phyloP scores from a whole-genome alignment of 495 filamentous ascomycete species.

The Daldinia bambusicola region DNA sequence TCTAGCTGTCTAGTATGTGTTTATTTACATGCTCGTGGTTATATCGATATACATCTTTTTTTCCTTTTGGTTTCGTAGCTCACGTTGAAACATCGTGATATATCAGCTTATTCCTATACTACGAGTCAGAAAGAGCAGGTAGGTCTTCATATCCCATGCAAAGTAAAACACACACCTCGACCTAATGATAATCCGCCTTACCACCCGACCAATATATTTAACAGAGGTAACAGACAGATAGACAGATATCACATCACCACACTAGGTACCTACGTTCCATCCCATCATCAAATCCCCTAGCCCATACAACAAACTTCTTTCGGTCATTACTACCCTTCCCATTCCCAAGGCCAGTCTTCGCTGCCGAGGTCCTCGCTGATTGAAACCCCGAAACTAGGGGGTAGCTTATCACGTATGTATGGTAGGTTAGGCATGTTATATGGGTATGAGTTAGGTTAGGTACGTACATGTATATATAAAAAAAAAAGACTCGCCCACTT shows the following conservation, averaged over 20 bases:
- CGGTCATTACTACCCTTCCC: neutral
- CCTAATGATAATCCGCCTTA: neutral
- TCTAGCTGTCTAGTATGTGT: neutral
- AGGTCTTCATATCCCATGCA: neutral
- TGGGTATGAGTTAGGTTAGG: no score
- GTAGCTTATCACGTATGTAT: neutral
- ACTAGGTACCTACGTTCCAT: neutral
- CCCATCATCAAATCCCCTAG: constrained; percentile 2
- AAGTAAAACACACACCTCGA: neutral
- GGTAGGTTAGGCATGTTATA: neutral
- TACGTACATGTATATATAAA: constrained; percentile 5
- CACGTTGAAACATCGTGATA: neutral
- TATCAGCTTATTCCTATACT: neutral
- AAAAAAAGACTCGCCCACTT: constrained; percentile 24
- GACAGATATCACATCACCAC: neutral
- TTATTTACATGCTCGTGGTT: neutral
- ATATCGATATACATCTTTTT: neutral
- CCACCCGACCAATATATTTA: neutral
- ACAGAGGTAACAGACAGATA: neutral
- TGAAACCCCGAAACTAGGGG: neutral
- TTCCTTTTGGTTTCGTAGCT: neutral
- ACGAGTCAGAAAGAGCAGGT: neutral
- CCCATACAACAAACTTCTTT: neutral
- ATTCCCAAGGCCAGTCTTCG: neutral
- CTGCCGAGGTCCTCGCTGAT: neutral